phyloP scores from a whole-genome alignment of 306 rosid genomes.

The Prosopis cineraria region DNA sequence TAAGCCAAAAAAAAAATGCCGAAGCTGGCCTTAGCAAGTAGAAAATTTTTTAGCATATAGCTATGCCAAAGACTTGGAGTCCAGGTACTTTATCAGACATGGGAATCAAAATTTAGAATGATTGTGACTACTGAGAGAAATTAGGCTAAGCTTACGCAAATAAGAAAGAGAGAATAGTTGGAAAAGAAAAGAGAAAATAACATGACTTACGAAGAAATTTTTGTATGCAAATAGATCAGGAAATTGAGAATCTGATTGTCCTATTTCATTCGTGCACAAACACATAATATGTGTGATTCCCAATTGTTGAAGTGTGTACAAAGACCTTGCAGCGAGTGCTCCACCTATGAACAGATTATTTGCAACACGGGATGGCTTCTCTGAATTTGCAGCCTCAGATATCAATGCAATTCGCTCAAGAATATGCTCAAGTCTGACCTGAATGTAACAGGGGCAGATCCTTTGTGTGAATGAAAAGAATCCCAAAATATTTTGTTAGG shows the following conservation, averaged over 20 bases:
- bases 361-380: constrained; percentile 79
- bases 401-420: constrained; percentile 88
- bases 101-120: background rate
- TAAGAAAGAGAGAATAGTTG: background rate
- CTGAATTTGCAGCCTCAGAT: constrained; percentile 95
- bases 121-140: background rate
- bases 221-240: constrained; percentile 75
- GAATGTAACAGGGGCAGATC: constrained; percentile 37
- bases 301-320: constrained; percentile 76
- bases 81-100: background rate
- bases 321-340: constrained; percentile 89
- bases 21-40: background rate
- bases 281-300: constrained; percentile 86
- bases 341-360: constrained; percentile 82
- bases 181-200: constrained; percentile 4
- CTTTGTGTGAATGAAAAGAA: constrained; percentile 18
- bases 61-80: background rate
- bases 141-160: background rate
- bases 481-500: background rate
- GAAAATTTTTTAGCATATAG: background rate
- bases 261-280: constrained; percentile 90
- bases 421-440: constrained; percentile 97
- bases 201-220: constrained; percentile 75
- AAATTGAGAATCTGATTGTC: constrained; percentile 94
- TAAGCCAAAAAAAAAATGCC: background rate